These are phyloP conservation scores for Trichophyton mentagrophytes DNA, from an alignment of 2,329 filamentous ascomycete species.

Conservation along the genomic window DNA sequence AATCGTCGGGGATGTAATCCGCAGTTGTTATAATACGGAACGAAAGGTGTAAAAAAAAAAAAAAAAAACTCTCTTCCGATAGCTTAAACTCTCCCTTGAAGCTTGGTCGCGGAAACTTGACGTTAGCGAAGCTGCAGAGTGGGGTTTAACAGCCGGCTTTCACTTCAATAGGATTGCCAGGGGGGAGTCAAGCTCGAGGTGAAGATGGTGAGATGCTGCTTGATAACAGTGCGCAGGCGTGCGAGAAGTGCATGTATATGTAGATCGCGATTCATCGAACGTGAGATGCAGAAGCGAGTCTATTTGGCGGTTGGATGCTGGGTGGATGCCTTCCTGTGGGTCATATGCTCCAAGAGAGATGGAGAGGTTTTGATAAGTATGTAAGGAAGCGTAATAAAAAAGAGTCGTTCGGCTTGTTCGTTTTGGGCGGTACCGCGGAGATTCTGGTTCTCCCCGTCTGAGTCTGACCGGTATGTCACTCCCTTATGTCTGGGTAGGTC, in stretches of 20 bases:
- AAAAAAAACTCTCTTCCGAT: constrained; percentile 1
- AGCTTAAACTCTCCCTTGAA: constrained; percentile 4
- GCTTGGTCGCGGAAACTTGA: constrained; percentile 6
- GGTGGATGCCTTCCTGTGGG: neutral
- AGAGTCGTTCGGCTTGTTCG: neutral
- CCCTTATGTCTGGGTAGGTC: too few species aligned
- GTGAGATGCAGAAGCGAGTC: constrained; percentile 4
- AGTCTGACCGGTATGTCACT: neutral
- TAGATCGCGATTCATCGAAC: constrained; percentile 4
- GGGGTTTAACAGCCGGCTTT: constrained; percentile 2
- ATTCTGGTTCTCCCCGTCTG: neutral
- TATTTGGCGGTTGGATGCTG: constrained; percentile 5
- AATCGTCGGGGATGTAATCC: constrained; percentile 3
- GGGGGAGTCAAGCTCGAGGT: neutral
- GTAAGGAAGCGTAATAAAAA: neutral
- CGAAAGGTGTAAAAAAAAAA: neutral
- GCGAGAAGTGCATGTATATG: neutral
- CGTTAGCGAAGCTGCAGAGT: constrained; percentile 5
- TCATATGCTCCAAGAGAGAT: constrained; percentile 2
- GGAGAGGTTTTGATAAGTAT: neutral
- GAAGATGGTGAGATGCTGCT: constrained; percentile 1
- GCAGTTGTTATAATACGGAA: neutral
- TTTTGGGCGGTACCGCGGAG: neutral
- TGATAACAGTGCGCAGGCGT: constrained; percentile 1
- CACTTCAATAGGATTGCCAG: constrained; percentile 4